Base-by-base conservation (phyloP, 176 grass and related monocot species). In the Triticum monococcum region DNA sequence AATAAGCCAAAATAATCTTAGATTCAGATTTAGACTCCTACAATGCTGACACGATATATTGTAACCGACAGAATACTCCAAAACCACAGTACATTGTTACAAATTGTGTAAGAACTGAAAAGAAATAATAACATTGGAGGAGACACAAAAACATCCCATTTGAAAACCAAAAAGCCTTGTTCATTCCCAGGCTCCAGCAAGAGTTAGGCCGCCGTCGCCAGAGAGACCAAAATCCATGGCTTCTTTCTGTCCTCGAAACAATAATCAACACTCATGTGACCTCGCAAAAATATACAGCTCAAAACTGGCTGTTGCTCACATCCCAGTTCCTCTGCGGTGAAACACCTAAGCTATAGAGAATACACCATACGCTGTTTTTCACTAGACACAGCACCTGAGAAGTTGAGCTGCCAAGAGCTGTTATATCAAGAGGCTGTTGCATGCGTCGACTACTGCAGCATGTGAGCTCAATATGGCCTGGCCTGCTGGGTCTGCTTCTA, bases 181-280 rank as follows among this genome's bases (percentile, higher is more conserved):
- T 91, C 82, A 85, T 91, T 91, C 86, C 81, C 38, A 24, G 82
- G 64, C 64, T 78, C 38, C 72, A 72, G 72, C 86, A 13, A 84
- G 23, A 87, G 78, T 86, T 92, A 83, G 65, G 74, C 73, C 64
- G 79, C 79, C 56, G 66, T 12, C 8, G 1, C 68, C 75, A 30
- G 7, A 24, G 78, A 89, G 37, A 75, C 68, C 68, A 80, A 92
- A 89, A 92, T 89, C 84, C 91, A 89, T 89, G 91, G 87, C 91
- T 89, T 88, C 78, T 85, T 91, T 77, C 81, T 88, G 78, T 88
- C 31, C 62, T 81, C 81, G 76, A 86, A 87, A 84, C 80, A 80
- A 92, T 84, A 92, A 84, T 89, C 24, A 89, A 89, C 90, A 89
- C 87, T 92, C 87, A 89, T 92, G 80, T 89, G 68, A 89, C 69